Conservation (phyloP, 2,329 filamentous ascomycete species). For the Verticillium isaacii region DNA sequence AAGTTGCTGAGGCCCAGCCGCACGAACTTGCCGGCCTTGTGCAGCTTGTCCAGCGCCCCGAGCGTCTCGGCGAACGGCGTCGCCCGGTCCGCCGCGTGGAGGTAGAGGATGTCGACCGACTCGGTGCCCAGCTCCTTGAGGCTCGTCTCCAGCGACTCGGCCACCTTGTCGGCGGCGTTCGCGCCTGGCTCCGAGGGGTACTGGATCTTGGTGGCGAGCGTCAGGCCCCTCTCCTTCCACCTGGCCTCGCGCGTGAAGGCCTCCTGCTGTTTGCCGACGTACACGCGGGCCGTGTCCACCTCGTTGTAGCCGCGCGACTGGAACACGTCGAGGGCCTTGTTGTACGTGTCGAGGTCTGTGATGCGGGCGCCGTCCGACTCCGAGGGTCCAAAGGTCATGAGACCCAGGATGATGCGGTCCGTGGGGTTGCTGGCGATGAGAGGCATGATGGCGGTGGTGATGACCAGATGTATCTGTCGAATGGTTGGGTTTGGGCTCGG, state of each 20-base stretch:
- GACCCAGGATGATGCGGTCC: conserved; percentile 72
- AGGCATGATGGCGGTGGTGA: conserved; percentile 33
- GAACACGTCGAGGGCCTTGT: conserved; percentile 67
- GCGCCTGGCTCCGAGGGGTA: conserved; percentile 58
- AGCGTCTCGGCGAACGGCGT: conserved; percentile 78
- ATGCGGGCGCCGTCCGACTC: conserved; percentile 62
- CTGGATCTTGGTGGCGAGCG: conserved; percentile 68
- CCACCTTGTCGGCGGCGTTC: conserved; percentile 61
- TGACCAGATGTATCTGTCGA: too few relatives aligned
- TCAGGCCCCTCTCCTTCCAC: conserved; percentile 76
- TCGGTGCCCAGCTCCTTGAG: conserved; percentile 69
- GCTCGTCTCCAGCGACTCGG: conserved; percentile 60
- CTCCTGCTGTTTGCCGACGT: conserved; percentile 70
- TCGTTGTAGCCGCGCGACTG: conserved; percentile 79
- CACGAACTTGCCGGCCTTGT: conserved; percentile 83
- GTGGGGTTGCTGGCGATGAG: conserved; percentile 41
- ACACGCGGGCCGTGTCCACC: conserved; percentile 76
- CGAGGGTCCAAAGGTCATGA: conserved; percentile 78
- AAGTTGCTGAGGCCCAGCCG: conserved; percentile 78
- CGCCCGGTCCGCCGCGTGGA: conserved; percentile 65
- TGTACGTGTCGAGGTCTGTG: conserved; percentile 62
- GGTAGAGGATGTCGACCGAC: conserved; percentile 72
- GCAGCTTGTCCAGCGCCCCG: conserved; percentile 70
- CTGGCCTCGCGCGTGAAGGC: conserved; percentile 68
- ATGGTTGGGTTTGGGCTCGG: background rate